Evolutionary conservation across 352 stramenopile species (phyloP), one percentile per base, ranked within the genome.

Genomic region (Phytopythium litorale): DNA sequence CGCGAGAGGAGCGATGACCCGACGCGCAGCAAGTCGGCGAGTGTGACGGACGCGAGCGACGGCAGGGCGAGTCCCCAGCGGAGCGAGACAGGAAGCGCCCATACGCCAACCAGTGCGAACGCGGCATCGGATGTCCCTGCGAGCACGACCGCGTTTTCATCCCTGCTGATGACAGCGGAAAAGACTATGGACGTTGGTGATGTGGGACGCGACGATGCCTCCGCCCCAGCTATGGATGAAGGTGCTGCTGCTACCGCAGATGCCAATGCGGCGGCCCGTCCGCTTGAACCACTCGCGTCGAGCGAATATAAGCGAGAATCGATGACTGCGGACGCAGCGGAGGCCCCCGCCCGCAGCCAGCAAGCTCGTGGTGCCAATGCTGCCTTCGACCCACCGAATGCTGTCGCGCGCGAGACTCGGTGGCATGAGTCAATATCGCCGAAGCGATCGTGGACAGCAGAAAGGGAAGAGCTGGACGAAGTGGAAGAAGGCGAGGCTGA

Each of bases 1-100:
- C 71, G 73, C 50, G 73, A 87, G 3, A 43, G 35, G 7, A 21
- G 9, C 23, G 25, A 37, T 23, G 21, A 43, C 4, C 21, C 33
- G 33, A 33, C 19, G 13, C 45, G 45, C n/a, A 51, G 45, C 11
- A 52, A 52, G 23, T 33, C 52, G 16, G 52, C 52, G 15, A 56
- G 50, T 30, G 50, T 38, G 12, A 48, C 32, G n/a, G 52, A 58
- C 37, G 33, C 32, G 9, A 45, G 18, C 52, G 52, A 56, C 8
- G 51, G 21, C 16, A 56, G 7, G 30, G 7, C 52, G 32, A 58
- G 33, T 33, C 15, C 52, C 16, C 52, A 7, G 23, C 33, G 33
- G 9, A 58, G 32, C 32, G 52, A 52, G 5, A 33, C 46, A 25
- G 46, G 46, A 16, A 52, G 46, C 46, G 15, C 21, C 23, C 7